Evolutionary conservation across 306 rosid genomes (phyloP), one percentile per base, ranked within the genome.

Genomic region (Gleditsia sinensis): DNA sequence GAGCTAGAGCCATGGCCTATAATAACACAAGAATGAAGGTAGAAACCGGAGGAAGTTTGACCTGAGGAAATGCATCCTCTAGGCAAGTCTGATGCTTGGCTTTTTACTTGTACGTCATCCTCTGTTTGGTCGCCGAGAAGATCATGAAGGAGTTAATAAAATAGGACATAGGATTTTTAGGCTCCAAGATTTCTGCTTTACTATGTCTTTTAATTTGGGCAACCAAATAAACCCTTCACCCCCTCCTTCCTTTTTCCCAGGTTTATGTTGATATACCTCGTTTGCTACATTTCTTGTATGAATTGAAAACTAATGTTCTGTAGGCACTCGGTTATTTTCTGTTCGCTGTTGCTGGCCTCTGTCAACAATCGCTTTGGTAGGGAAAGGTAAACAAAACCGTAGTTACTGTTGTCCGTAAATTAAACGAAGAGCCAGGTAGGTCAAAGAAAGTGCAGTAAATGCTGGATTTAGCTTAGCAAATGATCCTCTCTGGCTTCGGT

Each of bases 31-130:
- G 25, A 30, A 54, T n/a, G 43, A 23, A 70, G 28, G 57, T 75
- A 50, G 21, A 34, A 64, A 49, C 34, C 36, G 58, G 78, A 69
- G 11, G 39, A 65, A 36, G 77, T 81, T 50, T 81, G 72, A 80
- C 63, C 49, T 66, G 51, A 80, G 74, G 82, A 80, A 86, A 63
- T 63, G 78, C 71, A 75, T 68, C 92, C 91, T 90, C 92, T 71
- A 86, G 98, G 98, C 98, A 92, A 92, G 98, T 92, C 98, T 92
- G 84, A 66, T 83, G 86, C 94, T 92, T 92, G 98, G 98, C 96
- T 92, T 81, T 63, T 78, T 70, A 9, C 9, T 3, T 42, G 37
- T 30, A 12, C 45, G 25, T 36, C 56, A 25, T 34, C 11, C 49
- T 11, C 51, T 69, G 63, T 33, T 28, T 42, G 59, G 21, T 48